Base-by-base conservation (phyloP, 2,329 filamentous ascomycete genomes). In the Epichloe sibirici region DNA sequence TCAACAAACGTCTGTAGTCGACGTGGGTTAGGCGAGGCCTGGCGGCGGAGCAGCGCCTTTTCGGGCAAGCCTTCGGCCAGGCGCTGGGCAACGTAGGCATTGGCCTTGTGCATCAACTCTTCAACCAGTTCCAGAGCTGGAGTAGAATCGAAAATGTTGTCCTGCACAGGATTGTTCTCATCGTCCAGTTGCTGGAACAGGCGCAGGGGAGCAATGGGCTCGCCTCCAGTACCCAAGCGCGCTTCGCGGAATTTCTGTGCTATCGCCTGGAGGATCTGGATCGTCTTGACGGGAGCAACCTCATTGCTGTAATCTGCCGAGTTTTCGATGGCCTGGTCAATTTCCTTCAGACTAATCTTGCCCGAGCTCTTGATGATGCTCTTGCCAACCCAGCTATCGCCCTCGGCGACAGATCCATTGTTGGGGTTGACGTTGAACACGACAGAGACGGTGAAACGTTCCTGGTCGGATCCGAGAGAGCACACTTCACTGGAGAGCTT, bases 121-220 rank as follows among this genome's bases (percentile, higher is more conserved):
- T 98, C 93, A 45, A 96, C 88, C 57, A 97, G 81, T 71, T 97
- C 91, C 57, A 94, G 89, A 3, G 90, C 88, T 9, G 85, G 77
- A 12, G 88, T 89, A 34, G 88, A 91, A 67, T 96, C 85, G 64
- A 97, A 98, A 58, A 98, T 87, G 72, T 97, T 98, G 66, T 89
- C 82, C 72, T 95, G 90, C 42, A 97, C 90, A 2, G 91, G 93
- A 51, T 96, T 89, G 68, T 97, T 97, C 75, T 98, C 93, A 61
- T 98, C 93, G 61, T 98, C 93, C 42, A 97, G 78, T 71, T 95
- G 90, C 69, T 95, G 90, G 56, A 97, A 75, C 46, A 98, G 78
- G 53, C 93, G 86, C 50, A 98, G 80, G 42, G 91, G 85, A 37
- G 90, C 86, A 61, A 95, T 87, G 12, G 86, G 82, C 57, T 86